A percentile compares a stretch with the other conserved stretches of the same genome.
Evolutionary conservation across 805 yeast species (phyloP).

Genomic region (Ascoidea asiatica): DNA sequence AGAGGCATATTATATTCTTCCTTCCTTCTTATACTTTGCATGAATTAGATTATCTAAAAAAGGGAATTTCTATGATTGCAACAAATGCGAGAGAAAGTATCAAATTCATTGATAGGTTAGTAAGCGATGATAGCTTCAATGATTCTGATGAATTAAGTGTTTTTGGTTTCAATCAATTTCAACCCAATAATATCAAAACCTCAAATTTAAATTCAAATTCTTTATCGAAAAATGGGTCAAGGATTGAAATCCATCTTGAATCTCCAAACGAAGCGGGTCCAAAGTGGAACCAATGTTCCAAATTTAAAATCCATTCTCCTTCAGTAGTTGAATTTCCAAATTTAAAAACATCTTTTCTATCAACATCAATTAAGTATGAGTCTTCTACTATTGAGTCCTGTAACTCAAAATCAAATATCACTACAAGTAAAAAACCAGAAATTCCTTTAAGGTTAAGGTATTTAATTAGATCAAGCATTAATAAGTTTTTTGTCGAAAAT

Average conservation of each 20-base stretch:
- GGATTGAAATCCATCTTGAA: slow-evolving; percentile 59
- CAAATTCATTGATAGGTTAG: slow-evolving; percentile 37
- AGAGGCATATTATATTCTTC: slow-evolving; percentile 24
- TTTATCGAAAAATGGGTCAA: no score
- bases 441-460: slow-evolving; percentile 25
- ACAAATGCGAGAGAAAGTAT: slow-evolving; percentile 56
- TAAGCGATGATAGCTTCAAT: slow-evolving; percentile 8
- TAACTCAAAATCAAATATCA: not conserved
- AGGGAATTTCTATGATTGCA: slow-evolving; percentile 40
- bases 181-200: no score
- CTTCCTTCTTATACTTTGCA: slow-evolving; percentile 45
- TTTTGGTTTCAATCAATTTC: no score
- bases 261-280: slow-evolving; percentile 88
- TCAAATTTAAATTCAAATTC: slow-evolving; percentile 5
- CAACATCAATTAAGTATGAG: not conserved
- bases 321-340: not conserved
- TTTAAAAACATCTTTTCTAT: not conserved
- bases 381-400: no score
- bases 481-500: slow-evolving; percentile 32
- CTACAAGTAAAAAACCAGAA: not conserved
- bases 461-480: slow-evolving; percentile 44
- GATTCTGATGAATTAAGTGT: slow-evolving; percentile 9
- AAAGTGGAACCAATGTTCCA: slow-evolving; percentile 37
- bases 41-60: slow-evolving; percentile 45
- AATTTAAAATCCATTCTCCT: not conserved